Conservation (phyloP, 306 rosid species). For the Sesbania bispinosa region DNA sequence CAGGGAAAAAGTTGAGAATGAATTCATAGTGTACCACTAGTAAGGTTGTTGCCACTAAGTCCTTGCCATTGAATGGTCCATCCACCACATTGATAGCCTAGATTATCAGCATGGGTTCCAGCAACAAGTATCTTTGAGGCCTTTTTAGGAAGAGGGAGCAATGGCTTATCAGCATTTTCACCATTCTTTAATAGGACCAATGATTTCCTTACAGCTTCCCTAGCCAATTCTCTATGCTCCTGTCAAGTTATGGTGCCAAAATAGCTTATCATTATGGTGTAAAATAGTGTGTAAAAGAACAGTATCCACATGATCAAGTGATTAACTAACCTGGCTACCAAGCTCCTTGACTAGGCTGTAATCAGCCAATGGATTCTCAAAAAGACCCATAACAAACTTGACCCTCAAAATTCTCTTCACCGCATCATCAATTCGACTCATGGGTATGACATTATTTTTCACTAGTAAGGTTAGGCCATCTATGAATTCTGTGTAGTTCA, state of each 20-base stretch:
- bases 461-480: background rate
- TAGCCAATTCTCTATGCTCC: slow-evolving; percentile 41
- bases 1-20: background rate
- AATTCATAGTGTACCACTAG: slow-evolving; percentile 11
- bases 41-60: slow-evolving; percentile 20
- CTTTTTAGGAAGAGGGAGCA: slow-evolving; percentile 42
- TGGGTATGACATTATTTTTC: background rate
- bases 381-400: background rate
- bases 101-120: slow-evolving; percentile 41
- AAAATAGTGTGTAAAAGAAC: background rate
- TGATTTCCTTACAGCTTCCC: slow-evolving; percentile 40
- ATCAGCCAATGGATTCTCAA: background rate
- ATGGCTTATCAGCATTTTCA: slow-evolving; percentile 18
- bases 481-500: background rate
- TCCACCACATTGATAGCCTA: slow-evolving; percentile 43
- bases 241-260: too few relatives aligned
- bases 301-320: background rate
- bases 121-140: slow-evolving; percentile 37
- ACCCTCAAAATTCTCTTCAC: background rate
- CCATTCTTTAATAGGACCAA: slow-evolving; percentile 36
- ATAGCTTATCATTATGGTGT: background rate
- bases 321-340: background rate
- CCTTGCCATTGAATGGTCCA: slow-evolving; percentile 46
- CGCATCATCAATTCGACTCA: slow-evolving; percentile 1
- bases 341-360: background rate